A percentile compares a stretch with the other conserved stretches of the same genome.
These are phyloP conservation scores for Tylopilus cervinicoccineus DNA, from an alignment of 768 basidiomycete species.

Conservation along the genomic window DNA sequence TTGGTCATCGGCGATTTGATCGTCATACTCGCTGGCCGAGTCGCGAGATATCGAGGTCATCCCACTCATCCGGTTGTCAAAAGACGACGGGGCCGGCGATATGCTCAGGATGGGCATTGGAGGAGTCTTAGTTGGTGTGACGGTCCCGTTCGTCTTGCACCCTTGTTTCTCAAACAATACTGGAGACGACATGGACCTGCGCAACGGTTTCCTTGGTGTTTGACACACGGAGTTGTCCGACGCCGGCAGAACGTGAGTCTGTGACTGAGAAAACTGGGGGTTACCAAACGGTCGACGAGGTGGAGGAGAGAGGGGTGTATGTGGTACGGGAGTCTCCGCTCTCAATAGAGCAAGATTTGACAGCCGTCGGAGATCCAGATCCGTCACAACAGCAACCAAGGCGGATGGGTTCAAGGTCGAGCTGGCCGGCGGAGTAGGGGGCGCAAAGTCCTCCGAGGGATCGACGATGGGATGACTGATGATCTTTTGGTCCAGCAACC, in stretches of 20 bases:
- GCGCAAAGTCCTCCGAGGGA: slow-evolving; percentile 29
- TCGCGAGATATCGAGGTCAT: slow-evolving; percentile 24
- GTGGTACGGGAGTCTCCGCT: slow-evolving; percentile 62
- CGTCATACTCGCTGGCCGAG: slow-evolving; percentile 41
- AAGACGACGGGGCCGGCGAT: slow-evolving; percentile 27
- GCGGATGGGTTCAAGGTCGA: slow-evolving; percentile 6
- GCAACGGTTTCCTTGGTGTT: slow-evolving; percentile 28
- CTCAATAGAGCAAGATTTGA: slow-evolving; percentile 49
- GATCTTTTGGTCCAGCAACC: slow-evolving; percentile 41
- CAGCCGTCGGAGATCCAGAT: slow-evolving; percentile 33
- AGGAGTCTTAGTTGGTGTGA: slow-evolving; percentile 38
- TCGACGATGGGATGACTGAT: slow-evolving; percentile 38
- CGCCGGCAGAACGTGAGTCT: slow-evolving; percentile 42
- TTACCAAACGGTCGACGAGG: slow-evolving; percentile 45
- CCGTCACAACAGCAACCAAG: slow-evolving; percentile 15
- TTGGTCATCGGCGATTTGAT: slow-evolving; percentile 26
- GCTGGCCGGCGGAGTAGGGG: slow-evolving; percentile 15
- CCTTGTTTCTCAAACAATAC: slow-evolving; percentile 45
- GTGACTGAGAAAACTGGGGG: slow-evolving; percentile 52
- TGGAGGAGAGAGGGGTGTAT: slow-evolving; percentile 63
- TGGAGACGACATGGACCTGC: slow-evolving; percentile 53
- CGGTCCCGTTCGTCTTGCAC: slow-evolving; percentile 26
- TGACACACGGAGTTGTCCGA: slow-evolving; percentile 2
- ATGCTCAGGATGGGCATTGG: slow-evolving; percentile 36
- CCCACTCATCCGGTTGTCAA: slow-evolving; percentile 24